Percentiles rank a stretch among this genome's conserved stretches.
Conservation (phyloP, 2,329 filamentous ascomycete species). For the Laburnicola sp. region DNA sequence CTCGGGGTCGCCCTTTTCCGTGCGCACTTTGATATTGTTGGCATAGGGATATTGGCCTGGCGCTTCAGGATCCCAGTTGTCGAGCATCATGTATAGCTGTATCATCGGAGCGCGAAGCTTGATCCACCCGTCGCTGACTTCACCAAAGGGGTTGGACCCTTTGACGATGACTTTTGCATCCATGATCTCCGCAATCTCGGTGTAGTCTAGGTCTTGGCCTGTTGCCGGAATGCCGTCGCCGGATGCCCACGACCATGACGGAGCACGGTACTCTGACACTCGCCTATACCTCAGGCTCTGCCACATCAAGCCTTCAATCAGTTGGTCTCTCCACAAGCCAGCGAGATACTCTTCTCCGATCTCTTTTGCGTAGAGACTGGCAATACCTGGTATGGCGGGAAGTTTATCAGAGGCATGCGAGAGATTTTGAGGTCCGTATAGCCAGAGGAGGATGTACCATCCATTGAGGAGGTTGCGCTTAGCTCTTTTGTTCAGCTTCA, state of each 20-base stretch:
- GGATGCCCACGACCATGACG: slow-evolving; percentile 17
- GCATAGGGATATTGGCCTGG: not conserved
- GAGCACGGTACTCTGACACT: slow-evolving; percentile 12
- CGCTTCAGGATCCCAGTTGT: slow-evolving; percentile 6
- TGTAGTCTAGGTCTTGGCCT: not conserved
- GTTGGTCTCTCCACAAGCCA: slow-evolving; percentile 12
- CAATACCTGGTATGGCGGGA: slow-evolving; percentile 12
- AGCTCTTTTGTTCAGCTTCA: not conserved
- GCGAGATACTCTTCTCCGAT: slow-evolving; percentile 13
- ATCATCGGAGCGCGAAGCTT: slow-evolving; percentile 9
- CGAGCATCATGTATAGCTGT: not conserved
- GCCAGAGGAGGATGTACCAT: slow-evolving; percentile 3
- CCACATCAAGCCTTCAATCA: slow-evolving; percentile 10
- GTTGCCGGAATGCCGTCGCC: slow-evolving; percentile 9
- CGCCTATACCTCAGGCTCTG: slow-evolving; percentile 4
- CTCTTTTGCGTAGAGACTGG: slow-evolving; percentile 6
- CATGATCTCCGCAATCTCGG: slow-evolving; percentile 7
- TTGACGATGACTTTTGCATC: slow-evolving; percentile 9
- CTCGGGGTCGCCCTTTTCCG: slow-evolving; percentile 3
- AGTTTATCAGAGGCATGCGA: slow-evolving; percentile 11
- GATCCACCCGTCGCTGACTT: slow-evolving; percentile 10
- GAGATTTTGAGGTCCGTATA: slow-evolving; percentile 5
- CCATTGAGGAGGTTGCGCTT: not conserved
- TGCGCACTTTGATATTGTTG: slow-evolving; percentile 9
- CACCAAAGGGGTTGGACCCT: slow-evolving; percentile 8